Conservation (phyloP, 1,284 basidiomycete genomes). For the Chondrostereum purpureum region DNA sequence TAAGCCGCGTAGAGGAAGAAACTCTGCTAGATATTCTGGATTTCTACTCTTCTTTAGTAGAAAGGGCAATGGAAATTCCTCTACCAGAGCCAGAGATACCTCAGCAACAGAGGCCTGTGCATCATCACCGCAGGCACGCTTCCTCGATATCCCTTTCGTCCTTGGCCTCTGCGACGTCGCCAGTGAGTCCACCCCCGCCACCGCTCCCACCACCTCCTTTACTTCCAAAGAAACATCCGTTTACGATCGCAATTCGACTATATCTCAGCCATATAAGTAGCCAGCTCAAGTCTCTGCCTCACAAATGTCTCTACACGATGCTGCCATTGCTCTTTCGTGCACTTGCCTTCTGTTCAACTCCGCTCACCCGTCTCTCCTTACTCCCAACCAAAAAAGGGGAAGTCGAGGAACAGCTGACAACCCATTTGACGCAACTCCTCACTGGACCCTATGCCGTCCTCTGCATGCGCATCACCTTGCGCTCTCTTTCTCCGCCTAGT, state of each 20-base stretch:
- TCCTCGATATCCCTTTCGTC: slow-evolving; percentile 42
- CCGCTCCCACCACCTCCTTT: slow-evolving; percentile 23
- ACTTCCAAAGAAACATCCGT: slow-evolving; percentile 35
- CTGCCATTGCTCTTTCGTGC: slow-evolving; percentile 68
- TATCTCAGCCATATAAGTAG: slow-evolving; percentile 59
- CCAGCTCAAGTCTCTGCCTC: slow-evolving; percentile 51
- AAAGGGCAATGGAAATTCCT: slow-evolving; percentile 41
- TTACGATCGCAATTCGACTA: slow-evolving; percentile 53
- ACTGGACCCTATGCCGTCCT: slow-evolving; percentile 57
- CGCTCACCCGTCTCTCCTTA: slow-evolving; percentile 59
- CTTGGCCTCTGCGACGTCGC: slow-evolving; percentile 17
- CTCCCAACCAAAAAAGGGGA: slow-evolving; percentile 17
- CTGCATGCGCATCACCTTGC: slow-evolving; percentile 56
- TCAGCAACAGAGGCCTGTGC: slow-evolving; percentile 23
- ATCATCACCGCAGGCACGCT: slow-evolving; percentile 47
- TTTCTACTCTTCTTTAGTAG: slow-evolving; percentile 54
- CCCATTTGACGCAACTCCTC: slow-evolving; percentile 48
- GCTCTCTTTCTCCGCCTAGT: slow-evolving; percentile 31
- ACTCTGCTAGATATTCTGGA: slow-evolving; percentile 45
- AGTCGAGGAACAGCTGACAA: slow-evolving; percentile 51
- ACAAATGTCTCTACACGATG: slow-evolving; percentile 44
- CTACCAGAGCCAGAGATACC: slow-evolving; percentile 22
- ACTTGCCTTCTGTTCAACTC: slow-evolving; percentile 53
- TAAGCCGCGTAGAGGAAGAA: slow-evolving; percentile 52
- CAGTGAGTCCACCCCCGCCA: slow-evolving; percentile 16